Conservation (phyloP, 192 early-diverging fungal genomes). For the Coemansia aciculifera region DNA sequence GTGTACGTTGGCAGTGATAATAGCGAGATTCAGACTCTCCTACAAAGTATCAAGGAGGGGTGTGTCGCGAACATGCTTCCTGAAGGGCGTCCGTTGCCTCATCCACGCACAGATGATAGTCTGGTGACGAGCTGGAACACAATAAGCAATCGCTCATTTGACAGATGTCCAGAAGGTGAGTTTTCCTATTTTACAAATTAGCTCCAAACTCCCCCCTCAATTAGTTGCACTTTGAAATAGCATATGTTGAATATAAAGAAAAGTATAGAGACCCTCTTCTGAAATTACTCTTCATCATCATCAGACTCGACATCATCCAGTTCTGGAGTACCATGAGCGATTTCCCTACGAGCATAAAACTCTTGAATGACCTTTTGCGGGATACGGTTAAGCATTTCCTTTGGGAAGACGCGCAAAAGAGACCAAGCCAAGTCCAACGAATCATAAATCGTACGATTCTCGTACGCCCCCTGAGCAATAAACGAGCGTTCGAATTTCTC, state of each 20-base stretch:
- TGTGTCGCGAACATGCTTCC: no score
- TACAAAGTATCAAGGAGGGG: no score
- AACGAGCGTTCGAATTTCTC: conserved; percentile 99
- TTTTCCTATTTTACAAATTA: no score
- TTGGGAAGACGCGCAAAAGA: conserved; percentile 98
- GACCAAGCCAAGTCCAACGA: conserved; percentile 98
- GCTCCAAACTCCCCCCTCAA: no score
- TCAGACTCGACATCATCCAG: conserved; percentile 39
- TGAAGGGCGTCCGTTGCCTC: no score
- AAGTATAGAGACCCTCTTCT: not conserved
- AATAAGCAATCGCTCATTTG: no score
- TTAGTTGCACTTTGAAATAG: not conserved
- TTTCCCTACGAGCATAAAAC: conserved; percentile 77
- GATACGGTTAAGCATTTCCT: conserved; percentile 99
- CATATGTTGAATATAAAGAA: not conserved
- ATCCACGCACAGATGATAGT: no score
- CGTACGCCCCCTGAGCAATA: conserved; percentile 94
- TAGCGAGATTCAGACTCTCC: no score
- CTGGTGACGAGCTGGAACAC: no score
- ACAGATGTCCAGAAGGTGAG: no score
- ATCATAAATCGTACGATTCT: conserved; percentile 95
- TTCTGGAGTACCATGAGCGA: conserved; percentile 4
- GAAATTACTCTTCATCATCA: conserved; percentile 8
- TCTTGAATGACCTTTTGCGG: conserved; percentile 93
- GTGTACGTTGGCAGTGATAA: no score